A percentile compares a stretch with the other conserved stretches of the same genome.
phyloP scores from a whole-genome alignment of 495 filamentous ascomycete species.

The Choiromyces venosus region DNA sequence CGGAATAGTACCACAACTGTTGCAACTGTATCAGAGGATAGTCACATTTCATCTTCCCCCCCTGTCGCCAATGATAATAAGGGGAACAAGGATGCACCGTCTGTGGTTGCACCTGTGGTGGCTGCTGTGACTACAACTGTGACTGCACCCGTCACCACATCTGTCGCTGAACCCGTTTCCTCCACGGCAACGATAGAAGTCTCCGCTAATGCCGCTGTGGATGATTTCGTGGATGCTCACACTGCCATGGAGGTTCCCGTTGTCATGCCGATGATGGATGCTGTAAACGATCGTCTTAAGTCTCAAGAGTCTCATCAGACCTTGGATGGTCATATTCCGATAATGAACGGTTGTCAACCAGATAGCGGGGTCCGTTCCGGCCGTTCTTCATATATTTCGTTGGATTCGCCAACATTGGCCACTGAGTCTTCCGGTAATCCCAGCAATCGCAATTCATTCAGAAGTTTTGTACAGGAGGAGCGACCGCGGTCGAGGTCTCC shows the following conservation, averaged over 20 bases:
- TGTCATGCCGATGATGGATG: background rate
- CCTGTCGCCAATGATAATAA: constrained; percentile 4
- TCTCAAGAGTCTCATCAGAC: background rate
- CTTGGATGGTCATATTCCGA: constrained; percentile 1
- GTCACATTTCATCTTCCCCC: background rate
- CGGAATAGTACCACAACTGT: constrained; percentile 15
- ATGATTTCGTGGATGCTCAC: constrained; percentile 1
- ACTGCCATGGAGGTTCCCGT: background rate
- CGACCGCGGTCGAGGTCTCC: constrained; percentile 26
- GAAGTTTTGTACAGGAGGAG: constrained; percentile 23
- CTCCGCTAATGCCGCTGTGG: background rate
- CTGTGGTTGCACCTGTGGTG: constrained; percentile 17
- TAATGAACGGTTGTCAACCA: background rate
- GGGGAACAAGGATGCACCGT: constrained; percentile 18
- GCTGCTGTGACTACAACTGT: background rate
- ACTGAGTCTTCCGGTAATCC: constrained; percentile 32
- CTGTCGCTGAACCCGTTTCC: background rate
- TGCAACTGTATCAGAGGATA: constrained; percentile 16
- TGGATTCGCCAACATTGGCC: constrained; percentile 26
- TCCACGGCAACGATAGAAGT: background rate
- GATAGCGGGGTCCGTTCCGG: constrained; percentile 10
- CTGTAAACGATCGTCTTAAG: background rate
- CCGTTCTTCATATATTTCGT: constrained; percentile 25
- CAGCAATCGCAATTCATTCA: constrained; percentile 31
- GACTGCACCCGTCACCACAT: background rate